Conservation (phyloP, 257 asterid species). For the Plantago ovata region DNA sequence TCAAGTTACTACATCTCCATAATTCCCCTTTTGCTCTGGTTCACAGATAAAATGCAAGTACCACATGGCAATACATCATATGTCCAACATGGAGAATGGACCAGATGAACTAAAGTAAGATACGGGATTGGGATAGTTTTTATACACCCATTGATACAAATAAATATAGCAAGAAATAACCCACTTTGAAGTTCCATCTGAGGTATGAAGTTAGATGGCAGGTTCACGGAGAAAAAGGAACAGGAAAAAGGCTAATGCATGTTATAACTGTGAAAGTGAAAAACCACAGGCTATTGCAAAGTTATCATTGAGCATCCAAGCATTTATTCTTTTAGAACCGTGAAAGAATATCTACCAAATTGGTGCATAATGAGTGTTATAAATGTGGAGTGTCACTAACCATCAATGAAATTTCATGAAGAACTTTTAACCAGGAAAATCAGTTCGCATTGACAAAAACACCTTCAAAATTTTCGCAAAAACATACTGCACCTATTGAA, state of each 20-base stretch:
- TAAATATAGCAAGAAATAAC: too few relatives aligned
- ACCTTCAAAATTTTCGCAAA: not conserved
- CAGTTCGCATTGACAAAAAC: not conserved
- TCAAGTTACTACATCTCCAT: conserved; percentile 11
- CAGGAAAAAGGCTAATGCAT: conserved; percentile 6
- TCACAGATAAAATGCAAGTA: conserved; percentile 1
- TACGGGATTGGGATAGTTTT: not conserved
- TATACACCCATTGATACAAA: not conserved
- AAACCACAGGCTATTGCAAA: conserved; percentile 11
- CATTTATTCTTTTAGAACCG: conserved; percentile 15
- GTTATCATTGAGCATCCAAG: conserved; percentile 3
- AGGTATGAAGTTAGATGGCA: conserved; percentile 3
- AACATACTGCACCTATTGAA: not conserved
- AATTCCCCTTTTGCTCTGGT: not conserved
- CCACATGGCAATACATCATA: conserved; percentile 15
- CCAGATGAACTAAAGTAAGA: conserved; percentile 3
- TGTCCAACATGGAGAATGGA: conserved; percentile 7
- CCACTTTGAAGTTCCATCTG: too few relatives aligned
- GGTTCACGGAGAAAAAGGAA: conserved; percentile 8
- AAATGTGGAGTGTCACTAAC: conserved; percentile 5
- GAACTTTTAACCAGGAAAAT: not conserved
- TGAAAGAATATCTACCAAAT: too few relatives aligned
- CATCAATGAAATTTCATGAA: not conserved
- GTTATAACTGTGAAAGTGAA: too few relatives aligned
- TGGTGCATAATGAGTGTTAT: not conserved